Evolutionary conservation across 2,329 filamentous ascomycete species (phyloP), one percentile per base, ranked within the genome.

Genomic region (Penicillium crustosum): DNA sequence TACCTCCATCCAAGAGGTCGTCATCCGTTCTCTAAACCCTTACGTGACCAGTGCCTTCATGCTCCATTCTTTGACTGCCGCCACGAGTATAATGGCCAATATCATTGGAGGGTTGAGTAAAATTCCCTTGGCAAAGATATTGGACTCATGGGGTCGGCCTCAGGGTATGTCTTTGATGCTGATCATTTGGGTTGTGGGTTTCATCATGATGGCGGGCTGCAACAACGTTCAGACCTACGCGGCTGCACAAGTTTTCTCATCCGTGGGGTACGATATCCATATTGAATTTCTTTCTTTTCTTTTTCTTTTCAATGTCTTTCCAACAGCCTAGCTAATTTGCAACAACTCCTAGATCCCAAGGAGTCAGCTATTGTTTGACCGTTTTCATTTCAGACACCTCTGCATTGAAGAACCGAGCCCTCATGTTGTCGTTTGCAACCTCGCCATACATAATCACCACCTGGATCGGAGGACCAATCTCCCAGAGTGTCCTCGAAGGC

Each of bases 301-400:
- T 9, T 12, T 5, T 10, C 2, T 4, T 10, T 4, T 5, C 8
- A 48, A 31, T 25, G 3, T 19, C 3, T 50, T 36, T 13, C 3
- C 9, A 29, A 21, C 6, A 12, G 12, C 27, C 17, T 13, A 12
- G 19, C 29, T 55, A 29, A 55, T 31, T 36, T 25, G 6, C 15
- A 5, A 29, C 10, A 4, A 17, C 4, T 43, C 43, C 17, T 50
- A 55, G 53, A 36, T 55, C 53, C 6, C 53, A 50, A 41, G 53
- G 53, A 29, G 45, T 87, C 12, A 76, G 77, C 33, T 85, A 84
- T 61, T 81, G 79, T 35, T 70, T 87, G 1, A 79, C 78, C 44
- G 79, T 89, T 42, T 83, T 88, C 66, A 79, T 86, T 52, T 83
- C 86, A 25, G 86, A 89, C 64, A 86, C 84, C 0, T 84, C 86